Evolutionary conservation across 2,329 filamentous ascomycete genomes (phyloP).

Genomic region (Cladosporium cucumerinum): DNA sequence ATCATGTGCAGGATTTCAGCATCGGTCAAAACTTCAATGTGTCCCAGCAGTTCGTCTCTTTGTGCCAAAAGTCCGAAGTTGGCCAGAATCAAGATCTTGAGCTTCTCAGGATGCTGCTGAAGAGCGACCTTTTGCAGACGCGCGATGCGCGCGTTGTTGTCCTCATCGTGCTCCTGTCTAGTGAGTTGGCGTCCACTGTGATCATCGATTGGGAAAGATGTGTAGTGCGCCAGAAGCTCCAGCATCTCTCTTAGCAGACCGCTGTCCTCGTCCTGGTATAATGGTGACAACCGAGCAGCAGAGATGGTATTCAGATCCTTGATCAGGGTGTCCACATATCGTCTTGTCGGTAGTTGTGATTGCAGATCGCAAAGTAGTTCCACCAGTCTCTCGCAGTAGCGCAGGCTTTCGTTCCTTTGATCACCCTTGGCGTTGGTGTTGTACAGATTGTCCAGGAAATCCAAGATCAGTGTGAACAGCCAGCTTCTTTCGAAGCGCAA

Average conservation of each 20-base stretch:
- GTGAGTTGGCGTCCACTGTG: conserved; percentile 77
- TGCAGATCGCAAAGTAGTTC: conserved; percentile 88
- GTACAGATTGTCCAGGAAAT: conserved; percentile 76
- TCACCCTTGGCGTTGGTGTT: conserved; percentile 36
- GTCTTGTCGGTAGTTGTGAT: conserved; percentile 87
- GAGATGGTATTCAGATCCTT: conserved; percentile 81
- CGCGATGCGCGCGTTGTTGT: conserved; percentile 73
- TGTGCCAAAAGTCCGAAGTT: conserved; percentile 88
- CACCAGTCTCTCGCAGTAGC: conserved; percentile 89
- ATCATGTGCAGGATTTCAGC: conserved; percentile 70
- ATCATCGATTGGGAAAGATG: conserved; percentile 85
- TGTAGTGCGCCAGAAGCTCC: conserved; percentile 79
- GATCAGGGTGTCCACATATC: conserved; percentile 86
- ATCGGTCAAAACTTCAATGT: conserved; percentile 71
- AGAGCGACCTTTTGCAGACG: conserved; percentile 74
- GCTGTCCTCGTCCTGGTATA: conserved; percentile 66
- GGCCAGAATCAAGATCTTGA: conserved; percentile 85
- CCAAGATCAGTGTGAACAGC: conserved; percentile 80
- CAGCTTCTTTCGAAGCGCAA: conserved; percentile 90
- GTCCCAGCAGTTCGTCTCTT: conserved; percentile 70
- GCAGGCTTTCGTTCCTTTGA: conserved; percentile 52
- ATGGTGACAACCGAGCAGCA: conserved; percentile 71
- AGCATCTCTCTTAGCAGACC: conserved; percentile 76
- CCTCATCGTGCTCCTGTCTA: conserved; percentile 69
- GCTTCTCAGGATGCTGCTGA: conserved; percentile 81